phyloP scores from a whole-genome alignment of 2,329 filamentous ascomycete species.

The Ascochyta lentis region DNA sequence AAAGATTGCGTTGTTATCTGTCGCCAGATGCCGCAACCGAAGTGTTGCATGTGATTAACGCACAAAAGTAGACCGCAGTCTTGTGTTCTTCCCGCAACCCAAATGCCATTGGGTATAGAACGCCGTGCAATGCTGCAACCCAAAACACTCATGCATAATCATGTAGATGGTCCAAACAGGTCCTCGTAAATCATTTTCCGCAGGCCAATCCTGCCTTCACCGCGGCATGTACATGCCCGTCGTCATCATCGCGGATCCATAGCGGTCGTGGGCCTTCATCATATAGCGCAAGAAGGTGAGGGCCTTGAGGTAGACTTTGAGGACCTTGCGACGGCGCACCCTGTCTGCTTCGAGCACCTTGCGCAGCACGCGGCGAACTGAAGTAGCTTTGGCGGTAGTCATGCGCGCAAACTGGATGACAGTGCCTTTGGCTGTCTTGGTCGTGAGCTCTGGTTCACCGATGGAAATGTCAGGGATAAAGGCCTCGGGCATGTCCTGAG shows the following conservation, averaged over 20 bases:
- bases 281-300: slow-evolving; percentile 34
- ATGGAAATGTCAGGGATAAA: slow-evolving; percentile 31
- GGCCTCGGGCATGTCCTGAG: slow-evolving; percentile 21
- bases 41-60: slow-evolving; percentile 4
- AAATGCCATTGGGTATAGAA: slow-evolving; percentile 20
- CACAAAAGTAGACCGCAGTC: slow-evolving; percentile 6
- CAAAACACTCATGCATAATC: slow-evolving; percentile 15
- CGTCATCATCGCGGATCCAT: slow-evolving; percentile 35
- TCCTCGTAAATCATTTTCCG: slow-evolving; percentile 6
- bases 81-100: slow-evolving; percentile 9
- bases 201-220: slow-evolving; percentile 10
- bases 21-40: slow-evolving; percentile 9
- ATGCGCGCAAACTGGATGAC: slow-evolving; percentile 31
- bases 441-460: slow-evolving; percentile 26
- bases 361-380: slow-evolving; percentile 30
- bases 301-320: slow-evolving; percentile 34
- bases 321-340: slow-evolving; percentile 25
- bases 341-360: slow-evolving; percentile 34
- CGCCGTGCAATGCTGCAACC: slow-evolving; percentile 19
- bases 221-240: slow-evolving; percentile 37
- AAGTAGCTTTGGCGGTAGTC: slow-evolving; percentile 22
- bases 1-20: slow-evolving; percentile 5
- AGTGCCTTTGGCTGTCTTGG: slow-evolving; percentile 24
- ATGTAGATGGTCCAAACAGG: slow-evolving; percentile 3
- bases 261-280: slow-evolving; percentile 33